Base-by-base conservation (phyloP, 306 rosid species). In the Sophora flavescens region DNA sequence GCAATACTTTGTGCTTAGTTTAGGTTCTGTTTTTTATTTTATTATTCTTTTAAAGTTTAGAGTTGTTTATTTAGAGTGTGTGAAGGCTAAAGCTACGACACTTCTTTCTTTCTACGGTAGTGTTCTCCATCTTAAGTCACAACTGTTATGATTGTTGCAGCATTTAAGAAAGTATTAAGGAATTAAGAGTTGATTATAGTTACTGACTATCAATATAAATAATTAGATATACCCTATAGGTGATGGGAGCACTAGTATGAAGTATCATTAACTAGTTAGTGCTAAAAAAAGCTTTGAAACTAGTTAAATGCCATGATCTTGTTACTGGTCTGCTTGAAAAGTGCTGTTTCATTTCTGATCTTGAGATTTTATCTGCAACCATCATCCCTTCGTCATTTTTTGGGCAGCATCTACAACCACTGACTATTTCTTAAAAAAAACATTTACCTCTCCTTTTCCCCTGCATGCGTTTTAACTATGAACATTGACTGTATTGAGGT, bases 181-280 rank as follows among this genome's bases (percentile, higher is more conserved):
- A 76, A 28, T 53, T 26, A 26, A 7, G 28, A 63, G 42, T 18
- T 33, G 6, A 14, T 33, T 56, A 52, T 16, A 13, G 62, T 38
- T 50, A 12, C 38, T 17, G 17, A 16, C 30, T 74, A 67, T 68
- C 14, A 13, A 50, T 75, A 42, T 51, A 41, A 81, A 68, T 50
- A 58, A 39, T 42, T 75, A 51, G 47, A 41, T 39, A 38, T 50
- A 41, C 10, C 45, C 45, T 41, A 7, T 41, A 16, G 70, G 48
- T 74, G 51, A 47, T 74, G 58, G 60, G 68, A 35, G 61, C 50
- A 26, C 50, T 62, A n/a, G n/a, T n/a, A n/a, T n/a, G n/a, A n/a
- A 16, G 50, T 30, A 52, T 44, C 48, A 70, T 63, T 50, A 45
- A 48, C 42, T 51, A 48, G 41, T 26, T 54, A 39, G 12, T 9